Percentiles rank a stretch among this genome's conserved stretches.
Conservation (phyloP, 495 filamentous ascomycete species). For the Xylaria castorea region DNA sequence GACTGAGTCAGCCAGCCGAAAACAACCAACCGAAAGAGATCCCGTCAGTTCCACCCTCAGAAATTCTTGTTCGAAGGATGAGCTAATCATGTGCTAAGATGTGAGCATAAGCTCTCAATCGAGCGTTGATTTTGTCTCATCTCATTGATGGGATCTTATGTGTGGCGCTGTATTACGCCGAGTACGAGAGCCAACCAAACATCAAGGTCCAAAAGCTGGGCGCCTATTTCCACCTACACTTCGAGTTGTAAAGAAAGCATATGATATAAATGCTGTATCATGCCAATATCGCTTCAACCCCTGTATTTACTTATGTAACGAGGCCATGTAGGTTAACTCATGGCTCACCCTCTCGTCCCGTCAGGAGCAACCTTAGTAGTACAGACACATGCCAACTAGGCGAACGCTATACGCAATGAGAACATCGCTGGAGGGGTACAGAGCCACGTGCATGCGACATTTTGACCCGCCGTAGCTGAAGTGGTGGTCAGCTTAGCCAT, state of each 20-base stretch:
- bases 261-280: neutral
- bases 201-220: neutral
- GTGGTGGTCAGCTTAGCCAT: slow-evolving; percentile 22
- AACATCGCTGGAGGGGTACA: neutral
- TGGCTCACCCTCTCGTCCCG: neutral
- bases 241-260: neutral
- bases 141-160: slow-evolving; percentile 1
- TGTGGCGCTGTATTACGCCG: slow-evolving; percentile 26
- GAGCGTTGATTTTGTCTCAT: neutral
- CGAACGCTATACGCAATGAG: slow-evolving; percentile 4
- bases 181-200: slow-evolving; percentile 14
- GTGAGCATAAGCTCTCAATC: slow-evolving; percentile 7
- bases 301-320: neutral
- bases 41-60: neutral
- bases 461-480: slow-evolving; percentile 16
- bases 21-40: neutral
- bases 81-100: slow-evolving; percentile 23
- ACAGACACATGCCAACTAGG: neutral
- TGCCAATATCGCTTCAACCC: neutral
- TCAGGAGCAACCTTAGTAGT: neutral
- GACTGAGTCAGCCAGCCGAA: neutral
- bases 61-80: neutral
- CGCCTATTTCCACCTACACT: slow-evolving; percentile 8
- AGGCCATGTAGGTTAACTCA: neutral
- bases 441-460: slow-evolving; percentile 22